Evolutionary conservation across 2,329 filamentous ascomycete genomes (phyloP), one percentile per base, ranked within the genome.

Genomic region (Trichoderma semiorbis): DNA sequence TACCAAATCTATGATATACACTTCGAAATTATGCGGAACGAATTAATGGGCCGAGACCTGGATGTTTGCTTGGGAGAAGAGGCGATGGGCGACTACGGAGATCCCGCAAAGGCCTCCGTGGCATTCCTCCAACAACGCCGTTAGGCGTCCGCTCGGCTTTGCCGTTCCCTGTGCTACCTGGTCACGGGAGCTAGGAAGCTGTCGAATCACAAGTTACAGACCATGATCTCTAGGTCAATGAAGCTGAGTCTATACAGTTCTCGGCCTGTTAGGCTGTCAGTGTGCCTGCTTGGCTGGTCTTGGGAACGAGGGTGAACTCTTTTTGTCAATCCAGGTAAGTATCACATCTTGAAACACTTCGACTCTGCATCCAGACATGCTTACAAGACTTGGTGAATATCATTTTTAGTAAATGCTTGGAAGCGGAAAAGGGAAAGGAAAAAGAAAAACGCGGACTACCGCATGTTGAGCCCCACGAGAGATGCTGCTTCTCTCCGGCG

Each of bases 91-190:
- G 53, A 18, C 39, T 28, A 57, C 12, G 53, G 8, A 5, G 28
- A 62, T 6, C 32, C 65, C 21, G 28, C 67, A 60, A 58, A 50
- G 28, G 21, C 30, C 62, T 28, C 5, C 18, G 8, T 21, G 32
- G 14, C 43, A 47, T 47, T 32, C 11, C 24, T 47, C 18, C 26
- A 47, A 47, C 57, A 24, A 47, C 11, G 24, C 26, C 14, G 36
- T 60, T 71, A 39, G 62, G 64, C 26, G 32, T 43, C 36, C 16
- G 43, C n/a, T 71, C 69, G 62, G 69, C 47, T 66, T 47, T 21
- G 32, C 69, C 61, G 61, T 64, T 26, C 3, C 11, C 16, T 60
- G 69, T 71, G 50, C 18, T 32, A 65, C 69, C n/a, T 43, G 16
- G n/a, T 32, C 62, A 58, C 69, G 53, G 53, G 36, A 64, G 32